Evolutionary conservation across 345 rosid genomes (phyloP).

Genomic region (Acer negundo): DNA sequence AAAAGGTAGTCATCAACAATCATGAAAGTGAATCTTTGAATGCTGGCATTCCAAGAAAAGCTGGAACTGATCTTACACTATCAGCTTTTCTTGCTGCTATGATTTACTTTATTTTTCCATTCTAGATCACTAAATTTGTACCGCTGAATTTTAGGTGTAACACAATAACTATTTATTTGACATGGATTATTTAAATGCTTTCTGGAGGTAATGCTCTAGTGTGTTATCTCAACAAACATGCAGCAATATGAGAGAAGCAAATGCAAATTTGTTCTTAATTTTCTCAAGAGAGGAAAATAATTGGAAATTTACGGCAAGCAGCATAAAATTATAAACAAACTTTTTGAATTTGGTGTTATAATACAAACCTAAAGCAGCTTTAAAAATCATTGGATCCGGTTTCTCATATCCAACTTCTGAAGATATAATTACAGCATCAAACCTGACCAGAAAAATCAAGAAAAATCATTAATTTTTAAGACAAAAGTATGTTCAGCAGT

Average conservation of each 20-base stretch:
- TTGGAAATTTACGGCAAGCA: background rate
- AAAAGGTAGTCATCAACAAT: background rate
- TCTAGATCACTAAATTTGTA: background rate
- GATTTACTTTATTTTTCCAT: background rate
- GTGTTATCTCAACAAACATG: background rate
- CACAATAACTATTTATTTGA: background rate
- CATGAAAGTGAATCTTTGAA: background rate
- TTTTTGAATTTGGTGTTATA: background rate
- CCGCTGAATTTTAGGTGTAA: background rate
- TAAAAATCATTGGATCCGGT: constrained; percentile 72
- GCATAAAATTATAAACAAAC: background rate
- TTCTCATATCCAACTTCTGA: constrained; percentile 88
- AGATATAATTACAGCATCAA: constrained; percentile 78
- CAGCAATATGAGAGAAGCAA: background rate
- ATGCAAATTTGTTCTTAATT: background rate
- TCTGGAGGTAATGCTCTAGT: background rate
- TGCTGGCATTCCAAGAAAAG: background rate
- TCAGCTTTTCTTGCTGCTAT: background rate
- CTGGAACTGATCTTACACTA: background rate
- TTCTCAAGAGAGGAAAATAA: background rate
- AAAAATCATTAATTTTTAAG: background rate
- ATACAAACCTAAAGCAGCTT: constrained; percentile 68
- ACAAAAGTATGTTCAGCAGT: background rate
- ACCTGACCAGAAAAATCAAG: constrained; percentile 42
- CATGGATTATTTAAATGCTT: background rate